Evolutionary conservation across 345 rosid genomes (phyloP), one percentile per base, ranked within the genome.

Genomic region (Barbarea vulgaris): DNA sequence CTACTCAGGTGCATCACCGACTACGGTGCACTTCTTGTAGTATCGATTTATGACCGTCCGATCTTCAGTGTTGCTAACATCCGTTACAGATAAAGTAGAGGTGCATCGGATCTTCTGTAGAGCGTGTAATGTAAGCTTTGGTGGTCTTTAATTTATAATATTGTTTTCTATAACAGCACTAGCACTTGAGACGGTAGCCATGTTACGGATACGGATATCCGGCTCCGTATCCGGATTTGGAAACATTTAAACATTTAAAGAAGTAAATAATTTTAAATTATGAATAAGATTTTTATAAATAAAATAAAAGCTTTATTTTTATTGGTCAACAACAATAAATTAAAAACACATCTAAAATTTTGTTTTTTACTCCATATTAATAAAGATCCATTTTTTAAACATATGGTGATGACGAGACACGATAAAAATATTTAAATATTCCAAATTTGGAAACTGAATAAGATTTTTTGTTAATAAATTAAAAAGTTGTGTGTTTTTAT

Each of bases 121-220:
- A 56, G 80, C 76, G 80, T 75, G 62, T 39, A 53, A 75, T 64
- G 82, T 71, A 78, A 78, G 84, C 77, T 68, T 44, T 52, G 11
- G 42, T 39, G 57, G 54, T 50, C 44, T 28, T 58, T 37, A 11
- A 64, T 71, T n/a, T n/a, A 48, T 65, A 70, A 48, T 55, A 28
- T 36, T 47, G 17, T 28, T 36, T 77, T 37, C 69, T 47, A 60
- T 41, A 61, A 60, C 39, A 37, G 54, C 62, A 57, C 36, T 46
- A 22, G 5, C 41, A 15, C 25, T 71, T 64, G 41, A 27, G 30
- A n/a, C n/a, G n/a, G n/a, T n/a, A n/a, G n/a, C n/a, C n/a, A n/a
- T n/a, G n/a, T n/a, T n/a, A n/a, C n/a, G n/a, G n/a, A n/a, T n/a
- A n/a, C n/a, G n/a, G n/a, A n/a, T n/a, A n/a, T n/a, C n/a, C n/a